These are phyloP conservation scores for Pachysolen tannophilus DNA, from an alignment of 805 yeast genomes.

Conservation along the genomic window DNA sequence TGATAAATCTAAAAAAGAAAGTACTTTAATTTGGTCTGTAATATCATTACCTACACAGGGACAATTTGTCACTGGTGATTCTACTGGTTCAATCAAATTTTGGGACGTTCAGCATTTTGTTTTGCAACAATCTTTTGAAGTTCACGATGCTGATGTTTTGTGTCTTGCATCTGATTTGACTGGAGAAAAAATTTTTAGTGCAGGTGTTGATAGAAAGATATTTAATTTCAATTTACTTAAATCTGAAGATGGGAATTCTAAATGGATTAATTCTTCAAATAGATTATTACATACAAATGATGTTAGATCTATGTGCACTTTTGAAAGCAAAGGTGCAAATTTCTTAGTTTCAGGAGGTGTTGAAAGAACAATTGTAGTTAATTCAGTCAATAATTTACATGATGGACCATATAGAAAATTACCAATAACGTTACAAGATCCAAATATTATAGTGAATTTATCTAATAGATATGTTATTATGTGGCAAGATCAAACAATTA, in stretches of 20 bases:
- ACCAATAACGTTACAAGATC: conserved; percentile 49
- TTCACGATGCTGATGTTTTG: conserved; percentile 88
- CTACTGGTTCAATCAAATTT: conserved; percentile 87
- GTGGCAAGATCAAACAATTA: conserved; percentile 80
- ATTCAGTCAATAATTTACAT: conserved; percentile 57
- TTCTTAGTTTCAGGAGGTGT: conserved; percentile 79
- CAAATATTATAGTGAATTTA: conserved; percentile 42
- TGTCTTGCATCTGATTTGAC: conserved; percentile 53
- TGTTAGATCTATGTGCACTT: conserved; percentile 66
- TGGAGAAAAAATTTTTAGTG: conserved; percentile 67
- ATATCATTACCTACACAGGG: conserved; percentile 49
- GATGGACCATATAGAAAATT: conserved; percentile 68
- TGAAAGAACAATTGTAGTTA: conserved; percentile 61
- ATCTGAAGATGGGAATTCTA: conserved; percentile 23
- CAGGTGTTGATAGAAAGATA: conserved; percentile 92
- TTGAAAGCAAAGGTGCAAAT: conserved; percentile 59
- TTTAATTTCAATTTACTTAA: conserved; percentile 55
- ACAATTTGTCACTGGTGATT: conserved; percentile 92
- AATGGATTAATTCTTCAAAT: conserved; percentile 74
- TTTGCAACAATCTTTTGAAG: conserved; percentile 68
- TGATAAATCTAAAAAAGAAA: conserved; percentile 77
- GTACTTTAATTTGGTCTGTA: conserved; percentile 89
- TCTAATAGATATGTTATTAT: conserved; percentile 46
- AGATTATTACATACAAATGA: conserved; percentile 83
- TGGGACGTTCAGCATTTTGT: conserved; percentile 84